Conservation (phyloP, 768 basidiomycete genomes). For the Albatrellus ellisii region DNA sequence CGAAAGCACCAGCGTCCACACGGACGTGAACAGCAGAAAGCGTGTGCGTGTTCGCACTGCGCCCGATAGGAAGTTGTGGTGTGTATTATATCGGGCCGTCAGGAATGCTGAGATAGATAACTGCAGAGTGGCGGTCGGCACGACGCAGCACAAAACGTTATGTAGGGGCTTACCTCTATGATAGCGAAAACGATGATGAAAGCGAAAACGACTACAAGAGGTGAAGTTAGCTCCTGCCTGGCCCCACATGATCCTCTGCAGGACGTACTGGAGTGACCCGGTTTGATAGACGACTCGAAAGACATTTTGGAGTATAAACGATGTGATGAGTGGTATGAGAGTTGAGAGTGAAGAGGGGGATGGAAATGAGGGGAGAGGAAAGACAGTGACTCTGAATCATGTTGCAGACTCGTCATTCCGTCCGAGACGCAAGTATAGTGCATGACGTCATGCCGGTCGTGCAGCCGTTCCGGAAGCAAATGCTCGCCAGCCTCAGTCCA, state of each 20-base stretch:
- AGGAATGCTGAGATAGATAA: constrained; percentile 66
- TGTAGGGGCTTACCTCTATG: constrained; percentile 9
- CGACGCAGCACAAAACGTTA: background rate
- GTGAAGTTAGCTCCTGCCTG: background rate
- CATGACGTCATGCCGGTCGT: background rate
- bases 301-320: constrained; percentile 2
- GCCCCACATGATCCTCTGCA: background rate
- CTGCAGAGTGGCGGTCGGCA: constrained; percentile 21
- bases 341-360: background rate
- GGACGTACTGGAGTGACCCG: constrained; percentile 9
- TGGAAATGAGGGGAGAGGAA: background rate
- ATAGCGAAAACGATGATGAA: constrained; percentile 8
- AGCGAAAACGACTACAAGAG: constrained; percentile 6
- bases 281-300: constrained; percentile 1
- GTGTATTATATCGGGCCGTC: constrained; percentile 41
- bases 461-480: background rate
- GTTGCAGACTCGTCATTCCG: background rate
- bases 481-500: background rate
- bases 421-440: background rate
- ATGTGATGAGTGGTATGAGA: background rate
- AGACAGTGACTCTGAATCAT: background rate
- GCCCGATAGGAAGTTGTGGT: constrained; percentile 35
- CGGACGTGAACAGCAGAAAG: constrained; percentile 14
- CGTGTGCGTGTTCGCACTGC: constrained; percentile 37
- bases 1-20: constrained; percentile 11